Base-by-base conservation (phyloP, 2,329 filamentous ascomycete genomes). In the Berkeleyomyces rouxiae region DNA sequence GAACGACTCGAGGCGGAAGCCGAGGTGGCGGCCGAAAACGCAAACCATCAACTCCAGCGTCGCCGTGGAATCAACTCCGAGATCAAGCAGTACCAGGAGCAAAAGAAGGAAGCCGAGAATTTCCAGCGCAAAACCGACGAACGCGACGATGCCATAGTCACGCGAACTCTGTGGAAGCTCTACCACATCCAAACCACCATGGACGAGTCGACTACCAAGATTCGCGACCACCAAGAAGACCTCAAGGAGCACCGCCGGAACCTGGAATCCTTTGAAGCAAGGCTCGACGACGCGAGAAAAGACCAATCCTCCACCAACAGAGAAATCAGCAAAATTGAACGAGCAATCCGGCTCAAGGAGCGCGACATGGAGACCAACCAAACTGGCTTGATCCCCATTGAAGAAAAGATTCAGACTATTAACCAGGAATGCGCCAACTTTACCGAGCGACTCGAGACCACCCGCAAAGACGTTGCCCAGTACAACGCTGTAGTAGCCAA, bases 11-110 rank as follows among this genome's bases (percentile, higher is more conserved):
- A 97, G 73, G 79, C 80, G 6, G 88, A 95, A 70, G 84, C 88
- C 3, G 90, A 96, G 67, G 85, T 90, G 68, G 90, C 92, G 4
- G 83, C 86, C 0, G 92, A 97, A 69, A 89, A 95, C 67, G 89
- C 95, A 67, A 88, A 85, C 53, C 88, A 90, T 67, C 91, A 95
- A 71, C 82, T 97, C 7, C 87, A 93, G 70, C 84, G 91, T 65
- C 88, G 93, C 42, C 85, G 93, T 67, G 90, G 88, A 58, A 96
- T 99, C 75, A 97, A 97, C 72, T 92, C 90, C 2, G 93, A 99
- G 74, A 95, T 99, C 72, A 96, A 93, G 72, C 90, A 96, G 69
- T 99, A 96, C 70, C 88, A 95, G 70, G 90, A 97, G 72, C 92
- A 97, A 74, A 97, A 97, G 76, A 85, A 85, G 67, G 93, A 97